These are phyloP conservation scores for Camellia granthamiana DNA, from an alignment of 148 eudicot genomes.

Conservation along the genomic window DNA sequence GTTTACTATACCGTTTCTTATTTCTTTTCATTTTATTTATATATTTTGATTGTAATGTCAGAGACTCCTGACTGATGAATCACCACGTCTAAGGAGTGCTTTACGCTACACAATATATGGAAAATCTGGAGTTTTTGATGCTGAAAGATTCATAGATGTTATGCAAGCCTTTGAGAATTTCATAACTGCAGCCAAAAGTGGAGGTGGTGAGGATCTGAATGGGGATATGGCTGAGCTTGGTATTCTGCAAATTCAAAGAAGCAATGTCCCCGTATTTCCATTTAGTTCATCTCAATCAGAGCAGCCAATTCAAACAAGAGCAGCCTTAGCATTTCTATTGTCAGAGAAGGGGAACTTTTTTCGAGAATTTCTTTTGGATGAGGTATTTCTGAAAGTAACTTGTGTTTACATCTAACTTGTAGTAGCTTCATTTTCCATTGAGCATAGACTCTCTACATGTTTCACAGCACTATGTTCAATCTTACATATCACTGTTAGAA, in stretches of 20 bases:
- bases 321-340: constrained; percentile 76
- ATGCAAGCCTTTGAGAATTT: constrained; percentile 99
- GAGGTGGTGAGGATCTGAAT: constrained; percentile 82
- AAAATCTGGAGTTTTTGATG: constrained; percentile 92
- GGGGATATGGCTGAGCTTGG: constrained; percentile 98
- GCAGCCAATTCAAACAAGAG: constrained; percentile 81
- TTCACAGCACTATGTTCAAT: not conserved
- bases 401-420: not conserved
- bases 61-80: constrained; percentile 97
- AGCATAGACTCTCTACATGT: not conserved
- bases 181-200: constrained; percentile 92
- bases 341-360: constrained; percentile 94
- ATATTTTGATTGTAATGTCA: constrained; percentile 23
- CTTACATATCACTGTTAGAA: too few species aligned
- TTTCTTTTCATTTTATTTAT: not conserved
- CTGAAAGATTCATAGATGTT: constrained; percentile 96
- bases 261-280: constrained; percentile 33
- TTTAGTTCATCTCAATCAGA: constrained; percentile 37
- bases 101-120: constrained; percentile 96
- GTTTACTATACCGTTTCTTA: not conserved
- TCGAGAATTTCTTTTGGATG: constrained; percentile 92
- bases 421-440: not conserved
- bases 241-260: constrained; percentile 54
- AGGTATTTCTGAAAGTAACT: constrained; percentile 46
- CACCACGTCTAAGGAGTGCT: constrained; percentile 89